These are phyloP conservation scores for Daldinia bambusicola DNA, from an alignment of 495 filamentous ascomycete species.

Conservation along the genomic window DNA sequence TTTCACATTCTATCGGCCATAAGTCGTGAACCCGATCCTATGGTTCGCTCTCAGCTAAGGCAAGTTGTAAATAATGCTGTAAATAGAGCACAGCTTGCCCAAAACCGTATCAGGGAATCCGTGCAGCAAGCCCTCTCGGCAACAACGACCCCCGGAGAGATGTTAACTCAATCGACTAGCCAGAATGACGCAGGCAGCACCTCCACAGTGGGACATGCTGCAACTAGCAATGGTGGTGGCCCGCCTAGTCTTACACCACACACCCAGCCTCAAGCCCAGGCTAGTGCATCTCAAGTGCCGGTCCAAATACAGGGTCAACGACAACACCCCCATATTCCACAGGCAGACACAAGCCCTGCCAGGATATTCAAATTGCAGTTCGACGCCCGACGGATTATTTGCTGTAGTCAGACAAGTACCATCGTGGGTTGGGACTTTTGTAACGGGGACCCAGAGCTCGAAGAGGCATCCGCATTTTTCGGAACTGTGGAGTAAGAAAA, in stretches of 20 bases:
- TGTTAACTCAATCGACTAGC: slow-evolving; percentile 16
- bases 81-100: slow-evolving; percentile 57
- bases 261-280: slow-evolving; percentile 32
- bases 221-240: slow-evolving; percentile 30
- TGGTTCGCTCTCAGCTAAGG: slow-evolving; percentile 54
- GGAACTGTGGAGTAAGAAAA: slow-evolving; percentile 62
- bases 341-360: slow-evolving; percentile 62
- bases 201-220: slow-evolving; percentile 13
- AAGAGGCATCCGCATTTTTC: slow-evolving; percentile 85
- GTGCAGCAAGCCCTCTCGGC: slow-evolving; percentile 45
- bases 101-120: slow-evolving; percentile 50
- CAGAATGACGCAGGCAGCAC: slow-evolving; percentile 14
- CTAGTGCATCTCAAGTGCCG: slow-evolving; percentile 22
- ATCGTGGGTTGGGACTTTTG: slow-evolving; percentile 99
- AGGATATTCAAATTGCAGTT: slow-evolving; percentile 99
- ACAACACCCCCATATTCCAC: slow-evolving; percentile 47
- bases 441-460: slow-evolving; percentile 83
- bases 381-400: slow-evolving; percentile 91
- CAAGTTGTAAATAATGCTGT: slow-evolving; percentile 54
- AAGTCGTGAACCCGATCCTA: slow-evolving; percentile 53
- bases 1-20: slow-evolving; percentile 55
- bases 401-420: slow-evolving; percentile 86
- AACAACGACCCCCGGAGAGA: slow-evolving; percentile 27
- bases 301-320: slow-evolving; percentile 33
- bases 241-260: slow-evolving; percentile 30